Percentiles rank a stretch among this genome's conserved stretches.
phyloP scores from a whole-genome alignment of 805 yeast species.

The Hanseniaspora taiwanica region DNA sequence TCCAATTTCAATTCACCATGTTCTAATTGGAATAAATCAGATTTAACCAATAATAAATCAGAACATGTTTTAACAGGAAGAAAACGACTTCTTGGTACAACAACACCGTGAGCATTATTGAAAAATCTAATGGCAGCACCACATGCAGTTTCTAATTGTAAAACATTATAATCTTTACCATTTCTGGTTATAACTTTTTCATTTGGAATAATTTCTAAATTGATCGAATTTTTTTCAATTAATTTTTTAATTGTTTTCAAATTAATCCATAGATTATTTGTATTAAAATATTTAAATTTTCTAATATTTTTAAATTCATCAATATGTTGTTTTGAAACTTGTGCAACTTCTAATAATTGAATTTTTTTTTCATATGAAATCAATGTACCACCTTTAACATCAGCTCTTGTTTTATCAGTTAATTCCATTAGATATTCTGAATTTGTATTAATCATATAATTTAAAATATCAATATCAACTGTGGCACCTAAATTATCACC shows the following conservation, averaged over 20 bases:
- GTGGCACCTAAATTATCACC: slow-evolving; percentile 99
- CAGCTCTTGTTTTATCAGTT: slow-evolving; percentile 97
- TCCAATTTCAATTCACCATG: slow-evolving; percentile 85
- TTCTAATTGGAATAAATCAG: slow-evolving; percentile 80
- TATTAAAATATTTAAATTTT: slow-evolving; percentile 95
- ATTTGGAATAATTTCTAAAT: slow-evolving; percentile 93
- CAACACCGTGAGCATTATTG: slow-evolving; percentile 91
- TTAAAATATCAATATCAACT: slow-evolving; percentile 78
- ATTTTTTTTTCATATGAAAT: slow-evolving; percentile 92
- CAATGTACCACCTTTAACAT: slow-evolving; percentile 98
- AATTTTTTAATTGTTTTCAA: slow-evolving; percentile 87
- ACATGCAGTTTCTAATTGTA: slow-evolving; percentile 96
- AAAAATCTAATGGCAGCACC: slow-evolving; percentile 98
- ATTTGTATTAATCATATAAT: slow-evolving; percentile 83
- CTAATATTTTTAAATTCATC: slow-evolving; percentile 97
- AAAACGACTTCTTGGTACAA: slow-evolving; percentile 95
- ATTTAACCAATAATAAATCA: slow-evolving; percentile 85
- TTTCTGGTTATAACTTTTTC: slow-evolving; percentile 60
- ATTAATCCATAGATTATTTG: slow-evolving; percentile 96
- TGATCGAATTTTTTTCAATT: slow-evolving; percentile 68
- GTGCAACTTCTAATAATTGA: slow-evolving; percentile 90
- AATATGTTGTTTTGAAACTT: slow-evolving; percentile 95
- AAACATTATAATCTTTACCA: slow-evolving; percentile 74
- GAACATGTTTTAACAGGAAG: slow-evolving; percentile 97
- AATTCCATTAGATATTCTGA: slow-evolving; percentile 97